These are phyloP conservation scores for Pichia sp. DNA, from an alignment of 1,139 yeast species.

Conservation along the genomic window DNA sequence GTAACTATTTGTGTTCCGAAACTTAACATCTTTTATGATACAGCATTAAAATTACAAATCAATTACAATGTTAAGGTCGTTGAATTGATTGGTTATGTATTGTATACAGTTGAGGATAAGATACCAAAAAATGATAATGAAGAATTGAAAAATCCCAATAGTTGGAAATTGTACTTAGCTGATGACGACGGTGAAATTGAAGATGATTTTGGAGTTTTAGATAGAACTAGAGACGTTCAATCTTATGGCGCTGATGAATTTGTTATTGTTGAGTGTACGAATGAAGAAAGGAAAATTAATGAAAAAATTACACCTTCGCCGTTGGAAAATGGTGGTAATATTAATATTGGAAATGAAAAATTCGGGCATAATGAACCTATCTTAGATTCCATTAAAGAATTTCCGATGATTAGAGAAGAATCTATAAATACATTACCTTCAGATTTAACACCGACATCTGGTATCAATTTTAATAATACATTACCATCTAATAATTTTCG, in stretches of 20 bases:
- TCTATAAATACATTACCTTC: slow-evolving; percentile 17
- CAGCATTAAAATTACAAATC: slow-evolving; percentile 27
- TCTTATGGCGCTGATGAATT: slow-evolving; percentile 67
- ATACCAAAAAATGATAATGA: slow-evolving; percentile 13
- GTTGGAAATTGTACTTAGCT: slow-evolving; percentile 62
- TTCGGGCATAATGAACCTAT: background rate
- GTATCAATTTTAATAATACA: background rate
- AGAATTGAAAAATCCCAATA: slow-evolving; percentile 46
- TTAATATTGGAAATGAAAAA: background rate
- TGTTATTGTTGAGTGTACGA: slow-evolving; percentile 46
- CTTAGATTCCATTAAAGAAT: background rate
- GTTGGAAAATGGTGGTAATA: slow-evolving; percentile 10
- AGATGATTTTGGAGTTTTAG: slow-evolving; percentile 63
- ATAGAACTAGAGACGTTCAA: slow-evolving; percentile 45
- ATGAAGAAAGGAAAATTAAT: slow-evolving; percentile 32
- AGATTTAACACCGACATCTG: slow-evolving; percentile 17
- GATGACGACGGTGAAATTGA: slow-evolving; percentile 81
- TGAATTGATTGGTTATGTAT: slow-evolving; percentile 59
- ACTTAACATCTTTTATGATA: slow-evolving; percentile 22
- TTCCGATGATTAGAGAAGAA: background rate
- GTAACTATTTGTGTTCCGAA: slow-evolving; percentile 31
- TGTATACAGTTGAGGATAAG: slow-evolving; percentile 33
- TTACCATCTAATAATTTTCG: background rate
- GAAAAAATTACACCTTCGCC: slow-evolving; percentile 50
- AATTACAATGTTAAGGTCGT: slow-evolving; percentile 42